A percentile compares a stretch with the other conserved stretches of the same genome.
Evolutionary conservation across 2,329 filamentous ascomycete genomes (phyloP).

Genomic region (Sporothrix brunneoviolacea): DNA sequence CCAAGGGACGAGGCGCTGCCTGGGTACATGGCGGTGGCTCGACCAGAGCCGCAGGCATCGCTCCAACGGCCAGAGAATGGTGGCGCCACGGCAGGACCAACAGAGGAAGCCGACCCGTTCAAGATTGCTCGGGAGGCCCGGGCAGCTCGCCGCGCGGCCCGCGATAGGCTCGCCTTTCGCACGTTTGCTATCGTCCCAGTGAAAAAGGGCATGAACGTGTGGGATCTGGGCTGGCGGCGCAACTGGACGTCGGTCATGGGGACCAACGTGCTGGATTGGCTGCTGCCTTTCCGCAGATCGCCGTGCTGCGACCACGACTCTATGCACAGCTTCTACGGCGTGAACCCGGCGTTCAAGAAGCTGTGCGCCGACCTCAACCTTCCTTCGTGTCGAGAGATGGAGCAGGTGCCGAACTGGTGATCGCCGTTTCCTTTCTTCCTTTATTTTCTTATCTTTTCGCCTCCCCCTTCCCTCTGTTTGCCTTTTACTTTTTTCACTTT

Average conservation of each 20-base stretch:
- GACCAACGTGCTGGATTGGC: constrained; percentile 62
- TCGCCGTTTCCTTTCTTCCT: neutral
- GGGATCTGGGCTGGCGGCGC: constrained; percentile 61
- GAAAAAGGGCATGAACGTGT: constrained; percentile 72
- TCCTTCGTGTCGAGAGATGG: constrained; percentile 15
- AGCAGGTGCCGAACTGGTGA: neutral
- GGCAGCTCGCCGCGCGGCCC: constrained; percentile 19
- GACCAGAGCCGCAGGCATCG: neutral
- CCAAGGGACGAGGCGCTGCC: constrained; percentile 11
- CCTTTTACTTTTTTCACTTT: neutral
- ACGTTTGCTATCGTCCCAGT: constrained; percentile 77
- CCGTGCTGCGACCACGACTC: constrained; percentile 66
- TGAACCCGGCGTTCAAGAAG: constrained; percentile 55
- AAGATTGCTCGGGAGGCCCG: neutral
- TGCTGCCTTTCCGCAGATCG: constrained; percentile 67
- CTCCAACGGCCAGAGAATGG: neutral
- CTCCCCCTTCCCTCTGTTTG: too few species aligned
- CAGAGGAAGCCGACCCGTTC: constrained; percentile 9
- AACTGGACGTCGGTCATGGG: constrained; percentile 85
- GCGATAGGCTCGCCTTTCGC: constrained; percentile 46
- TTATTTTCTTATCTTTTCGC: neutral
- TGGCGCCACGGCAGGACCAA: neutral
- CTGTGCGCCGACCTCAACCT: constrained; percentile 42
- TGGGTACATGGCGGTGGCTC: neutral
- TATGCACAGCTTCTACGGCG: constrained; percentile 59